These are phyloP conservation scores for Colletotrichum euphorbiae DNA, from an alignment of 2,329 filamentous ascomycete genomes.

Conservation along the genomic window DNA sequence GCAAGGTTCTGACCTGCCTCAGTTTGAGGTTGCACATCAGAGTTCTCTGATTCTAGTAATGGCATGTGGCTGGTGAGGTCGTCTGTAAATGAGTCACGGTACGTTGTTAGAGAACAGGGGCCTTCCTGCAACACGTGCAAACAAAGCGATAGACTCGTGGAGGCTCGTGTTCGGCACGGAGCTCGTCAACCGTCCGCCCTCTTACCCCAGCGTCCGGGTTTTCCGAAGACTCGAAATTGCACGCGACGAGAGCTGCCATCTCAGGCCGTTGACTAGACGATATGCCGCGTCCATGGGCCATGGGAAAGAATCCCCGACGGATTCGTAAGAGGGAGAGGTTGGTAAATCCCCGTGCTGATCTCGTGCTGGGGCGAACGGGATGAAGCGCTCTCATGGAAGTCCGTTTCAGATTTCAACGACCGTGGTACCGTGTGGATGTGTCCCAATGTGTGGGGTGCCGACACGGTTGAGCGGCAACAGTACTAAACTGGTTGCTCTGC, in stretches of 20 bases:
- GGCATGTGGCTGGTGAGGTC: not conserved
- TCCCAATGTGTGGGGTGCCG: not conserved
- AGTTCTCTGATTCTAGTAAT: not conserved
- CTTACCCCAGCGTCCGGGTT: not conserved
- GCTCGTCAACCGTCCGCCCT: not conserved
- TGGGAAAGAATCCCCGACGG: not conserved
- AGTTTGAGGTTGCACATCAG: not conserved
- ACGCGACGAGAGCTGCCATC: not conserved
- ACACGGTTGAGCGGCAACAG: constrained; percentile 1
- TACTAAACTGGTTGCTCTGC: not conserved
- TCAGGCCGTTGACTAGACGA: not conserved
- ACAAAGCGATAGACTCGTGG: not conserved
- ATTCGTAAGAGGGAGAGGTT: not conserved
- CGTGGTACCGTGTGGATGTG: not conserved
- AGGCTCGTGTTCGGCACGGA: not conserved
- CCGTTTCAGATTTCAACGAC: not conserved
- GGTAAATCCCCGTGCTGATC: not conserved
- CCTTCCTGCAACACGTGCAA: too few relatives aligned
- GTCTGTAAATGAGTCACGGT: not conserved
- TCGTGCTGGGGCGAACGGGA: not conserved
- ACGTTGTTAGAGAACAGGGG: not conserved
- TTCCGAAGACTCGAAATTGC: not conserved
- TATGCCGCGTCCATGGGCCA: not conserved
- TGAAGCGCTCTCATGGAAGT: not conserved
- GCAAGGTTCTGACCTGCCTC: not conserved